Evolutionary conservation across 2,329 filamentous ascomycete species (phyloP), one percentile per base, ranked within the genome.

Genomic region (Talaromyces islandicus): DNA sequence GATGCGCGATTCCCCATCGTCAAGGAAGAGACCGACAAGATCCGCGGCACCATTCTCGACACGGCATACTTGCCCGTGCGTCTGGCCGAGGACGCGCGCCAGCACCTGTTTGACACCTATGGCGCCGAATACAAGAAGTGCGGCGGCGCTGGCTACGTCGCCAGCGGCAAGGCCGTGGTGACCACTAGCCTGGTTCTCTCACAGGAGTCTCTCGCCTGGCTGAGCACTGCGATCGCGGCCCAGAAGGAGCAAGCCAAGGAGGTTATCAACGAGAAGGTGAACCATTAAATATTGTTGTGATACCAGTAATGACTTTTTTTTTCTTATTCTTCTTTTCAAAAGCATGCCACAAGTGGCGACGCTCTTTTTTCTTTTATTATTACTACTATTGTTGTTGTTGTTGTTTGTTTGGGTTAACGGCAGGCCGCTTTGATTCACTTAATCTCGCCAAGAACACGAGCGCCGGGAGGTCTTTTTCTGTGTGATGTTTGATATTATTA

Each of bases 11-110:
- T 92, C 73, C 90, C 90, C 57, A 81, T 84, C 62, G 82, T 93
- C 73, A 90, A 88, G 80, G 88, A 91, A 77, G 86, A 89, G 56
- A 90, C 89, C 27, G 80, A 83, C 65, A 87, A 90, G 73, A 80
- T 92, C 57, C 85, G 85, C 75, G 80, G 80, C 61, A 84, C 86
- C 17, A 83, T 89, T 68, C 83, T 85, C 71, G 80, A 80, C 68
- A 75, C 87, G 46, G 81, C 88, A 60, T 80, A 84, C 64, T 79
- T 85, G 63, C 89, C 89, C 7, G 76, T 87, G 67, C 83, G 83
- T 69, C 82, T 88, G 67, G 84, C 82, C 24, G 81, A 80, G 46
- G 84, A 85, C 52, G 83, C 85, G 64, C 79, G 76, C 66, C 65
- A 73, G 60, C 78, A 80, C 64, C 66, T 79, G 43, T 67, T 76